phyloP scores from a whole-genome alignment of 352 stramenopile genomes.

The Phytophthora pistaciae region DNA sequence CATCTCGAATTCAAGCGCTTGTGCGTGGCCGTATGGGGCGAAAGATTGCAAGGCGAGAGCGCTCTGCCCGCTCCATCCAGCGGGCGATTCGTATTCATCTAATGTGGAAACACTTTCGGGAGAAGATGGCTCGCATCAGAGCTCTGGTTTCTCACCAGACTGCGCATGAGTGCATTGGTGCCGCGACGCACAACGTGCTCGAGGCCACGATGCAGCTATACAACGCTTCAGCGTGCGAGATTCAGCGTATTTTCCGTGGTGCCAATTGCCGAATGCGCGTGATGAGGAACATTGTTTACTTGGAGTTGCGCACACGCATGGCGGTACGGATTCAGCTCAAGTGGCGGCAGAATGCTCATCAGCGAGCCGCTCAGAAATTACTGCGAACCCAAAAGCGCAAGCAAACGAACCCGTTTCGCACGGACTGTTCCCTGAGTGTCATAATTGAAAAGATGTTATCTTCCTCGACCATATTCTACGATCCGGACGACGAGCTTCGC shows the following conservation, averaged over 20 bases:
- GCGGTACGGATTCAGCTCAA: slow-evolving; percentile 62
- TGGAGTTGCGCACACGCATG: slow-evolving; percentile 61
- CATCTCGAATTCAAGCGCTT: slow-evolving; percentile 60
- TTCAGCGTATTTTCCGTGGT: slow-evolving; percentile 70
- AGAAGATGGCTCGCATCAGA: slow-evolving; percentile 49
- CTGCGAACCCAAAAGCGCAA: slow-evolving; percentile 60
- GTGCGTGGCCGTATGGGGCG: slow-evolving; percentile 58
- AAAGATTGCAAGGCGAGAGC: slow-evolving; percentile 45
- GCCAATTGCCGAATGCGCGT: slow-evolving; percentile 43
- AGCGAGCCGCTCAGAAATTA: slow-evolving; percentile 54
- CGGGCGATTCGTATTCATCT: slow-evolving; percentile 46
- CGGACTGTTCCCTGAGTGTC: slow-evolving; percentile 23
- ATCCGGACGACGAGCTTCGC: slow-evolving; percentile 67
- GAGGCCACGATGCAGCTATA: slow-evolving; percentile 37
- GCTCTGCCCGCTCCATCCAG: slow-evolving; percentile 60
- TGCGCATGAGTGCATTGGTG: slow-evolving; percentile 32
- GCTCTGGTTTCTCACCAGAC: slow-evolving; percentile 28
- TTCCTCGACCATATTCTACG: slow-evolving; percentile 43
- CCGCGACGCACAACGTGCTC: slow-evolving; percentile 35
- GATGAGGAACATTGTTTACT: slow-evolving; percentile 42
- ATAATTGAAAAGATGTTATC: slow-evolving; percentile 50
- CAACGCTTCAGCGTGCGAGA: slow-evolving; percentile 55
- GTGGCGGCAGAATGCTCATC: slow-evolving; percentile 68
- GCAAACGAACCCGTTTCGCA: slow-evolving; percentile 61
- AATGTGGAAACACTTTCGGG: slow-evolving; percentile 45